These are phyloP conservation scores for Omphalotus guepiniiformis DNA, from an alignment of 768 basidiomycete genomes.

Conservation along the genomic window DNA sequence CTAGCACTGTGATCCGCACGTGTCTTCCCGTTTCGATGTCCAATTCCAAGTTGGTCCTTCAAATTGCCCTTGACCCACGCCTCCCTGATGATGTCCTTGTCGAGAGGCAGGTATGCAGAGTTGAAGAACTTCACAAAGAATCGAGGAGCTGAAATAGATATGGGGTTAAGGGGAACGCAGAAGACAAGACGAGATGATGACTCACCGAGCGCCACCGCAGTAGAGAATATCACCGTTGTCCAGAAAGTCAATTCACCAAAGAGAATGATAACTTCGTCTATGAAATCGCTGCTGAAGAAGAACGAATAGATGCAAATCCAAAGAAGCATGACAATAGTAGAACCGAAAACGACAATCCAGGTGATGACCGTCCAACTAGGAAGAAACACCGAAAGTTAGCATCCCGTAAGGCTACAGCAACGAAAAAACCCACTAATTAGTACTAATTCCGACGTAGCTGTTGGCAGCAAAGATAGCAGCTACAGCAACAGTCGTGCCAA, in stretches of 20 bases:
- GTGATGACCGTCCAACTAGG: constrained; percentile 79
- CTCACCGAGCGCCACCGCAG: constrained; percentile 68
- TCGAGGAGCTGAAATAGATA: constrained; percentile 56
- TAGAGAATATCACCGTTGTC: constrained; percentile 68
- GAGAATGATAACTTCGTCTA: constrained; percentile 66
- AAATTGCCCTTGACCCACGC: constrained; percentile 83
- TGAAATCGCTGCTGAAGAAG: constrained; percentile 68
- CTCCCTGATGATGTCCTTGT: constrained; percentile 90
- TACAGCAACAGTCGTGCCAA: constrained; percentile 89
- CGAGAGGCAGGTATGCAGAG: constrained; percentile 70
- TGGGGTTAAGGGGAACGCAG: constrained; percentile 1
- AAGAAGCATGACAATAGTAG: constrained; percentile 74
- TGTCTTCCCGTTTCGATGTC: constrained; percentile 54
- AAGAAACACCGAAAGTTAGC: constrained; percentile 17
- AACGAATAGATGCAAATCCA: constrained; percentile 90
- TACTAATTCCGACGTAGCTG: constrained; percentile 85
- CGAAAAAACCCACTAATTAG: constrained; percentile 54
- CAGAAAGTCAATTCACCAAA: constrained; percentile 83
- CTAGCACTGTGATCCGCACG: constrained; percentile 19
- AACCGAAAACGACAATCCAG: constrained; percentile 77
- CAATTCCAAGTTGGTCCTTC: constrained; percentile 75
- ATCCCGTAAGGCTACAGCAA: constrained; percentile 6
- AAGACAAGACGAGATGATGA: constrained; percentile 10
- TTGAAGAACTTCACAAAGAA: constrained; percentile 73
- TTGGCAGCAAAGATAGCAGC: constrained; percentile 88